A percentile compares a stretch with the other conserved stretches of the same genome.
These are phyloP conservation scores for Boletus sp. DNA, from an alignment of 1,284 basidiomycete species.

Conservation along the genomic window DNA sequence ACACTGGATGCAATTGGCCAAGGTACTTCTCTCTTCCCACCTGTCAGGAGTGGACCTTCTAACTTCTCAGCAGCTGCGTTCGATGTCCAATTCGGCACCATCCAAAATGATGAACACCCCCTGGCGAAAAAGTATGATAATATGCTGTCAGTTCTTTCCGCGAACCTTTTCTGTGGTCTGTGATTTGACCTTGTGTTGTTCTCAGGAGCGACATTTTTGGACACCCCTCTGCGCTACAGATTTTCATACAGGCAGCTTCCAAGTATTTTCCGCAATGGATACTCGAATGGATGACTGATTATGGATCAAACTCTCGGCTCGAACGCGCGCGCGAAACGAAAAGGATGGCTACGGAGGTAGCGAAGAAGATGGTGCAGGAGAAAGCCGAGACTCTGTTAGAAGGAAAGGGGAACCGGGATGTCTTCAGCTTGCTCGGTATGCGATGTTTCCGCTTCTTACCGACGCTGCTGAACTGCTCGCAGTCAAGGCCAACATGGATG, in stretches of 20 bases:
- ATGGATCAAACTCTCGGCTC: conserved; percentile 37
- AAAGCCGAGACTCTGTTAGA: conserved; percentile 36
- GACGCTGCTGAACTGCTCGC: not conserved
- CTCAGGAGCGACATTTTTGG: conserved; percentile 26
- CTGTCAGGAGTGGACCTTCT: not conserved
- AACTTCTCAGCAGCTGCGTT: conserved; percentile 37
- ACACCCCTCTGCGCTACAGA: conserved; percentile 18
- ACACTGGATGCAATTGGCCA: conserved; percentile 46
- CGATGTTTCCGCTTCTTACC: not conserved
- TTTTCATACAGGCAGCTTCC: conserved; percentile 22
- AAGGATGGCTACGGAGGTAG: conserved; percentile 26
- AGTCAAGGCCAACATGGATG: conserved; percentile 54
- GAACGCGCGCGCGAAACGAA: conserved; percentile 33
- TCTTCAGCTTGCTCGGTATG: conserved; percentile 43
- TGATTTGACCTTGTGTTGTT: conserved; percentile 1
- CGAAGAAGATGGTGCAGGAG: conserved; percentile 39
- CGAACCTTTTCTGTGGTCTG: conserved; percentile 3
- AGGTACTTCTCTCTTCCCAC: conserved; percentile 29
- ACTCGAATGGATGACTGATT: conserved; percentile 36
- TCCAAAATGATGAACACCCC: conserved; percentile 37
- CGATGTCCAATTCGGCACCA: conserved; percentile 38
- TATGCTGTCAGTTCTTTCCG: conserved; percentile 32
- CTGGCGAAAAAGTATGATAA: conserved; percentile 34
- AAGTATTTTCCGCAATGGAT: conserved; percentile 26
- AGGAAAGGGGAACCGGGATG: conserved; percentile 34